Base-by-base conservation (phyloP, 345 rosid genomes). In the Anacardium occidentale region DNA sequence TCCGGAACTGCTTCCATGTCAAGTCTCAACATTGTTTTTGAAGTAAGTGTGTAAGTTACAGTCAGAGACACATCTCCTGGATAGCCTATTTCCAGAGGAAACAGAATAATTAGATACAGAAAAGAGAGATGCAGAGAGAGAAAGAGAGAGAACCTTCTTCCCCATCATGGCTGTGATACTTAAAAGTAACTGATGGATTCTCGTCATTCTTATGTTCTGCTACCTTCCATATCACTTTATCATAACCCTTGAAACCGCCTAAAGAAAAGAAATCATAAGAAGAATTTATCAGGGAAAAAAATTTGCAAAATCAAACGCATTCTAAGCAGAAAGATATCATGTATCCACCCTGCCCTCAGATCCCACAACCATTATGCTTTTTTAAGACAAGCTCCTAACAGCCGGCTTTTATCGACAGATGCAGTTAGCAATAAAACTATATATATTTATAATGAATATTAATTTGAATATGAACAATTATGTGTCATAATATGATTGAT, bases 231-330 rank as follows among this genome's bases (percentile, higher is more conserved):
- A 86, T 69, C 79, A 77, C 78, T 86, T 87, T 92, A 80, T 94
- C 99, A 59, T 88, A 94, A 66, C 97, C 99, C 61, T 87, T 86
- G 74, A 80, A 77, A 62, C 98, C 99, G 72, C 98, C 98, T 94
- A 67, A n/a, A 72, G 64, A 13, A 69, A 66, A 62, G 61, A 65
- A 7, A 73, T 20, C 25, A 44, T 5, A 1, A 58, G 1, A 69
- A 26, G 24, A 52, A 25, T 57, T 37, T 48, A 26, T 3, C 32
- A 47, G 2, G 34, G n/a, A 34, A 64, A 77, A 10, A 7, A 32
- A 70, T 4, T 59, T 60, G 34, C 5, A 18, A 48, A 40, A 57
- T 20, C 29, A 8, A 58, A n/a, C 44, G 50, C 56, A 10, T 32
- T 25, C 25, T 24, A 47, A 13, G 22, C 3, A 22, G 10, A 45